Base-by-base conservation (phyloP, 495 filamentous ascomycete species). In the Lasiosphaeria ovina region DNA sequence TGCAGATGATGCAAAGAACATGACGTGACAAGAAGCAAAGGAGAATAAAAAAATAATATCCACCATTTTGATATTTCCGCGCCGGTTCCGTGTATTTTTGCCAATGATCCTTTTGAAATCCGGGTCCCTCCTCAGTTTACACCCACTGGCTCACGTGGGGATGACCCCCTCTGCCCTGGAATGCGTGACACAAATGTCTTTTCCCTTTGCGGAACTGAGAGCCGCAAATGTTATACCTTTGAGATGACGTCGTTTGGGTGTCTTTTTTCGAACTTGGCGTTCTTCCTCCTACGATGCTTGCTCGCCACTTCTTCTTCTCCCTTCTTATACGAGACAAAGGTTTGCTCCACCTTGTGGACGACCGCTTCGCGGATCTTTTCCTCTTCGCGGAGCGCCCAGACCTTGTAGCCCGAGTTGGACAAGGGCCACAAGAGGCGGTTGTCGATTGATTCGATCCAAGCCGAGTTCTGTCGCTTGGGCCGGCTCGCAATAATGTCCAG, bases 341-440 rank as follows among this genome's bases (percentile, higher is more conserved):
- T 65, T 14, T 66, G 62, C 44, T 74, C 63, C 12, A 79, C 72
- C 64, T 79, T 74, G 57, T 73, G 69, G 32, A 49, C 48, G 24
- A 81, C 63, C 2, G 73, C 69, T 36, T 72, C 71, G n/a, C 72
- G 74, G 50, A 81, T 76, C 32, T 64, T 68, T 6, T 62, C 75
- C 58, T 86, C 78, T 54, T 77, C 82, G 55, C 83, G 84, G 24
- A 74, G 68, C 67, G 77, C 79, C 89, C 90, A 94, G 3, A 75
- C 75, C 6, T 74, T 71, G 61, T 81, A 88, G 35, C 81, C 82
- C 44, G 72, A 71, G 33, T 74, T 70, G 68, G 85, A 89, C 47
- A 90, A 75, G 0, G 88, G 89, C 76, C 82, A 91, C 10, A 96
- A 62, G 5, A 90, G 81, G 54, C 80, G 75, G 67, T 94, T 94